phyloP scores from a whole-genome alignment of 1,139 yeast species.

The Saccharomyces pastorianus region DNA sequence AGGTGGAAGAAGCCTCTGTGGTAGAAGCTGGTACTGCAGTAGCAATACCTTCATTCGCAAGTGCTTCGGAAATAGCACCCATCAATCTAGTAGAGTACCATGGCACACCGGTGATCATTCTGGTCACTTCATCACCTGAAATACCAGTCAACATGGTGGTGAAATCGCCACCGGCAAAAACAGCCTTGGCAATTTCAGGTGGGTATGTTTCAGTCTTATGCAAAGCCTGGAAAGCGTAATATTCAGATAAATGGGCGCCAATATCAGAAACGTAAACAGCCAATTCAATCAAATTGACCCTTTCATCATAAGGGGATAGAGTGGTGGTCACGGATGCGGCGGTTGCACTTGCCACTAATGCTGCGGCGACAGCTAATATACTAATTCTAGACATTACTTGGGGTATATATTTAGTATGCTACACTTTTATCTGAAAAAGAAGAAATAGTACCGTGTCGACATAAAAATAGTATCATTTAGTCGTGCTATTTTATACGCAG shows the following conservation, averaged over 20 bases:
- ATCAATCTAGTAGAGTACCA: constrained; percentile 10
- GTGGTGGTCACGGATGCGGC: constrained; percentile 8
- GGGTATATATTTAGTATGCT: neutral
- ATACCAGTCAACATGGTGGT: constrained; percentile 1
- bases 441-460: neutral
- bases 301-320: constrained; percentile 5
- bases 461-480: neutral
- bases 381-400: neutral
- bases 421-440: neutral
- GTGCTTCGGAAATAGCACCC: constrained; percentile 4
- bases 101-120: constrained; percentile 12
- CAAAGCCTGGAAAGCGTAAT: constrained; percentile 1
- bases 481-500: neutral
- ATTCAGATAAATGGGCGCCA: constrained; percentile 2
- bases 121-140: constrained; percentile 4
- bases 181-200: constrained; percentile 3
- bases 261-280: constrained; percentile 8
- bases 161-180: constrained; percentile 1
- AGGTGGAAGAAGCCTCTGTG: neutral
- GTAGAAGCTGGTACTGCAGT: constrained; percentile 1
- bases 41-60: constrained; percentile 6
- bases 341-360: neutral
- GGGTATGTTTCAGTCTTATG: constrained; percentile 8
- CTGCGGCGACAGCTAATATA: neutral
- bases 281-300: constrained; percentile 7